phyloP scores from a whole-genome alignment of 2,329 filamentous ascomycete species.

The Lecanicillium sp. region DNA sequence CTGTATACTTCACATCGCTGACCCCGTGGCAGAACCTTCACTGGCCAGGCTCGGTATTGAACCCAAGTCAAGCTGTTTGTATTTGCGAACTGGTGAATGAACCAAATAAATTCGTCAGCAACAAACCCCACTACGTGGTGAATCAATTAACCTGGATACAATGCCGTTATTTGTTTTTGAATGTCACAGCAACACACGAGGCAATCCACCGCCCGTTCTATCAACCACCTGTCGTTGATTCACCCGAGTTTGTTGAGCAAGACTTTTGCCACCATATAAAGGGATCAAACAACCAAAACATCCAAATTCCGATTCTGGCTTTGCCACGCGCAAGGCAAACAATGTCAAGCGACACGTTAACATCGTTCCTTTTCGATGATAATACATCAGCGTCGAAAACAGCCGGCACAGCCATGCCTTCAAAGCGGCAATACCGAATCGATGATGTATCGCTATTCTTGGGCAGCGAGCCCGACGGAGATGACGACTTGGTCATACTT shows the following conservation, averaged over 20 bases:
- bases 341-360: too few species aligned
- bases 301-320: not conserved
- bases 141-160: slow-evolving; percentile 78
- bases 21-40: not conserved
- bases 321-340: too few species aligned
- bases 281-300: not conserved
- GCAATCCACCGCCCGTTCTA: slow-evolving; percentile 10
- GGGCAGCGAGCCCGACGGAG: too few species aligned
- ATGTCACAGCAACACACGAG: slow-evolving; percentile 10
- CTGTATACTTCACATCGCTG: too few species aligned
- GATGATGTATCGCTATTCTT: too few species aligned
- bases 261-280: slow-evolving; percentile 13
- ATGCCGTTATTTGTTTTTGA: slow-evolving; percentile 71
- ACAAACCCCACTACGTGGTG: slow-evolving; percentile 61
- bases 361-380: too few species aligned
- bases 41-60: slow-evolving; percentile 64
- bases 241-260: slow-evolving; percentile 18
- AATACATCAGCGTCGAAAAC: too few species aligned
- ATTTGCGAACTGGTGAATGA: slow-evolving; percentile 82
- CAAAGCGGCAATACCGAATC: too few species aligned
- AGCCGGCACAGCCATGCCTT: too few species aligned
- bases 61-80: slow-evolving; percentile 53
- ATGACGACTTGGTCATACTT: too few species aligned
- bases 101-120: slow-evolving; percentile 50
- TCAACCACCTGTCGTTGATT: slow-evolving; percentile 1